These are phyloP conservation scores for Fusarium coicis DNA, from an alignment of 2,329 filamentous ascomycete species.

Conservation along the genomic window DNA sequence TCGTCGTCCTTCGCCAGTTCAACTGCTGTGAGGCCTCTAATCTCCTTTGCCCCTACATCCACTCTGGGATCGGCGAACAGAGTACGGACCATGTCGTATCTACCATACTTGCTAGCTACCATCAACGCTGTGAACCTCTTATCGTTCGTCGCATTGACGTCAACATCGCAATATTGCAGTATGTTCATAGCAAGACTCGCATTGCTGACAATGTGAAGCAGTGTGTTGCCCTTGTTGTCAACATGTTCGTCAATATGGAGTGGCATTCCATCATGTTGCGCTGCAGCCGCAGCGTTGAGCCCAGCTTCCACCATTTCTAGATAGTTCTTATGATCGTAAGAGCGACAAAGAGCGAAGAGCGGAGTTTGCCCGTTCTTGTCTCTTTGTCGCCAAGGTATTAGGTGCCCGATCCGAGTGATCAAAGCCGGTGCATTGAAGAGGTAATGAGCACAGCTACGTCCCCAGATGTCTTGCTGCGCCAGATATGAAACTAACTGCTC, in stretches of 20 bases:
- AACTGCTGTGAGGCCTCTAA: conserved; percentile 90
- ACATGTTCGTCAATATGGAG: conserved; percentile 93
- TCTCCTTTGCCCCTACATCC: conserved; percentile 84
- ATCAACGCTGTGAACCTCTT: conserved; percentile 95
- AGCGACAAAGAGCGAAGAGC: conserved; percentile 91
- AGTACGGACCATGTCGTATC: conserved; percentile 90
- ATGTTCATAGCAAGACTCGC: conserved; percentile 79
- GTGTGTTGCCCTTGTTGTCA: conserved; percentile 90
- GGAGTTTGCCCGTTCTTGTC: conserved; percentile 99
- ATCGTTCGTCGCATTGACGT: conserved; percentile 95
- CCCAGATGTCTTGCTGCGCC: conserved; percentile 80
- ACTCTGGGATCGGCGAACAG: conserved; percentile 90
- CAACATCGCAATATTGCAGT: conserved; percentile 87
- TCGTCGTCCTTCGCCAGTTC: conserved; percentile 98
- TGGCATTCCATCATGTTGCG: conserved; percentile 81
- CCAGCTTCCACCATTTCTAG: conserved; percentile 86
- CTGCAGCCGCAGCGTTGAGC: conserved; percentile 75
- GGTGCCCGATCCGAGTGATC: conserved; percentile 78
- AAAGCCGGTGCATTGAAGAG: conserved; percentile 89
- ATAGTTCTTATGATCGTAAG: conserved; percentile 93
- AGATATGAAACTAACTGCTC: conserved; percentile 74
- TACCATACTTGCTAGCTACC: conserved; percentile 98
- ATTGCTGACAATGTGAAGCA: conserved; percentile 96
- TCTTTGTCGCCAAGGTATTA: conserved; percentile 88
- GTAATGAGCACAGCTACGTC: conserved; percentile 93